Base-by-base conservation (phyloP, 352 stramenopile genomes). In the Pythium sp. region DNA sequence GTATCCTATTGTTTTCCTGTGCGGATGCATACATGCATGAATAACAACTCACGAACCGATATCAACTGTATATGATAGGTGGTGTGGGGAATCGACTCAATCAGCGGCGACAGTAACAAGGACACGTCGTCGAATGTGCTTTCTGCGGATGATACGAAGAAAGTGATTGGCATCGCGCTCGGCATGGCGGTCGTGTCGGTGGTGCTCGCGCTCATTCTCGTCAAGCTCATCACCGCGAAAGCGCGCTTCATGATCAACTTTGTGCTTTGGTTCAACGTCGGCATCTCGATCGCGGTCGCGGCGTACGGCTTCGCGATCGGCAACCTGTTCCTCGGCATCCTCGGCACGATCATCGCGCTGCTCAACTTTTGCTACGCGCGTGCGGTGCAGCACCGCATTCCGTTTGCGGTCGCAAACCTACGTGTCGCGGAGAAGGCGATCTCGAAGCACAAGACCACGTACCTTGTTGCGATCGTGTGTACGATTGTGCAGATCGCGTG, bases 321-420 rank as follows among this genome's bases (percentile, higher is more conserved):
- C 62, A 92, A 83, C 63, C 68, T 93, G 36, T 89, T 90, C 32
- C 73, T 94, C 58, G 87, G 80, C 57, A 73, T 95, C 34, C 71
- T 96, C 49, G 81, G 78, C 26, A 34, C 68, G 15, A 75, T 95
- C 38, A 76, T 94, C 62, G 86, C 76, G 2, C 62, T 94, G 57
- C 65, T 96, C 47, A 87, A 81, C 60, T 65, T 94, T 58, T 96
- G 89, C 79, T 98, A 98, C 80, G 83, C 90, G 7, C 89, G 80
- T 34, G 76, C 82, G 1, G 87, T 96, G 49, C 72, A 87, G 86
- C 67, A 97, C 78, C 89, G 92, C 46, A 98, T 99, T 70, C 92
- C 95, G 28, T 98, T 98, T 73, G 95, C 95, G 4, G 86, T 93
- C 14, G 90, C 94, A 22, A 98, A 98, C 72, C 75, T 99, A 41